Evolutionary conservation across 495 filamentous ascomycete species (phyloP), one percentile per base, ranked within the genome.

Genomic region (Xanthoparmelia taractica): DNA sequence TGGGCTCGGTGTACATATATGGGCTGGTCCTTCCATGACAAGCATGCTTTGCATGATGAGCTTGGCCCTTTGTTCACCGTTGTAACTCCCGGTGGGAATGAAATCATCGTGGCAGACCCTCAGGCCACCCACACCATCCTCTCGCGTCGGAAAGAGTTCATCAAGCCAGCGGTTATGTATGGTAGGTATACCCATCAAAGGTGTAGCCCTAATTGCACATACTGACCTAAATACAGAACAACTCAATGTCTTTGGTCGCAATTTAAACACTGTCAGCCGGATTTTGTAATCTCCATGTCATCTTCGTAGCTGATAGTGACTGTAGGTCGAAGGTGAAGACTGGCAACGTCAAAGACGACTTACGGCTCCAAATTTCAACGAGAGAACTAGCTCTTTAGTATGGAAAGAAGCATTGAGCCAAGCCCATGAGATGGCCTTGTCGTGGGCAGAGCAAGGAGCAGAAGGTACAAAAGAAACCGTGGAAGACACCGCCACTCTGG

Each of bases 281-380:
- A n/a, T n/a, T n/a, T n/a, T n/a, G n/a, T n/a, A n/a, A n/a, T n/a
- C n/a, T n/a, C n/a, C n/a, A n/a, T n/a, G n/a, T n/a, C n/a, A n/a
- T n/a, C n/a, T n/a, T n/a, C n/a, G 17, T 27, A 20, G 13, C 43
- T 66, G 10, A 63, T 23, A 8, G 31, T 25, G 31, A 54, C 31
- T 11, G 25, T 50, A 69, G 71, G 60, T 68, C 29, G 59, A 73
- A 59, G 71, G 71, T 25, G 68, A 72, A 41, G 62, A 57, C 29
- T 73, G 76, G 76, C 65, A 74, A 52, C 74, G 76, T 36, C 75
- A 77, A 57, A 76, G 75, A 7, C 69, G 73, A 33, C 67, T 78
- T 20, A 70, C 74, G 18, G 74, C 73, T 10, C 69, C 73, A 7
- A 76, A 71, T 41, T 70, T 78, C 29, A 74, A 77, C 61, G 76